phyloP scores from a whole-genome alignment of 2,329 filamentous ascomycete genomes.

The Pseudocercospora vitis region DNA sequence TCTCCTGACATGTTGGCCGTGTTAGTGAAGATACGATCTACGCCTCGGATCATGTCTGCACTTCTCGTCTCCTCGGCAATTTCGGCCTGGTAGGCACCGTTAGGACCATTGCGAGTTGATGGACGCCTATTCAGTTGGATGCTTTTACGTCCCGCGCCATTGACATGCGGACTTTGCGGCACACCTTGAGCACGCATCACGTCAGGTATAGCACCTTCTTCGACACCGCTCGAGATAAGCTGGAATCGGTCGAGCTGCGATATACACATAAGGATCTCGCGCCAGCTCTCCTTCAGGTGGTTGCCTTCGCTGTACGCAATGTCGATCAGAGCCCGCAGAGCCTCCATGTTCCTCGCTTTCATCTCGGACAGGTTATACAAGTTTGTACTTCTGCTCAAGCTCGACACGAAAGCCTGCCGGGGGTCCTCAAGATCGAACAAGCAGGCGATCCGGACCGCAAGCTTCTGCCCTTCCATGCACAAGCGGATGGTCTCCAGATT shows the following conservation, averaged over 20 bases:
- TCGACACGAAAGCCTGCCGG: slow-evolving; percentile 89
- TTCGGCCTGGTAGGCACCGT: slow-evolving; percentile 61
- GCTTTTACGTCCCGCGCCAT: slow-evolving; percentile 29
- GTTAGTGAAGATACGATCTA: slow-evolving; percentile 95
- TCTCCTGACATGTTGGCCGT: slow-evolving; percentile 91
- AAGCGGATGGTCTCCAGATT: slow-evolving; percentile 89
- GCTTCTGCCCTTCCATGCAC: slow-evolving; percentile 92
- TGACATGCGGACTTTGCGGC: slow-evolving; percentile 19
- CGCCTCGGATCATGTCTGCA: slow-evolving; percentile 85
- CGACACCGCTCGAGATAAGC: slow-evolving; percentile 89
- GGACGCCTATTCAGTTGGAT: slow-evolving; percentile 60
- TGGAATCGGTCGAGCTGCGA: slow-evolving; percentile 95
- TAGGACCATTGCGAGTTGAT: slow-evolving; percentile 47
- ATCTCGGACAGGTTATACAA: slow-evolving; percentile 95
- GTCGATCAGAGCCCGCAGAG: slow-evolving; percentile 85
- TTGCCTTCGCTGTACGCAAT: slow-evolving; percentile 93
- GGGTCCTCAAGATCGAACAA: slow-evolving; percentile 92
- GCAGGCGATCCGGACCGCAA: slow-evolving; percentile 90
- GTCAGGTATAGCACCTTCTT: slow-evolving; percentile 88
- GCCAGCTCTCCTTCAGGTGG: slow-evolving; percentile 84
- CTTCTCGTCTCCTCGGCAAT: slow-evolving; percentile 91
- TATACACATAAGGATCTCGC: slow-evolving; percentile 90
- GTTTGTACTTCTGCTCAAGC: slow-evolving; percentile 89
- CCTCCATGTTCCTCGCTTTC: slow-evolving; percentile 93
- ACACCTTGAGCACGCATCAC: slow-evolving; percentile 67